Conservation (phyloP, 2,329 filamentous ascomycete genomes). For the Sporothrix euskadiensis region DNA sequence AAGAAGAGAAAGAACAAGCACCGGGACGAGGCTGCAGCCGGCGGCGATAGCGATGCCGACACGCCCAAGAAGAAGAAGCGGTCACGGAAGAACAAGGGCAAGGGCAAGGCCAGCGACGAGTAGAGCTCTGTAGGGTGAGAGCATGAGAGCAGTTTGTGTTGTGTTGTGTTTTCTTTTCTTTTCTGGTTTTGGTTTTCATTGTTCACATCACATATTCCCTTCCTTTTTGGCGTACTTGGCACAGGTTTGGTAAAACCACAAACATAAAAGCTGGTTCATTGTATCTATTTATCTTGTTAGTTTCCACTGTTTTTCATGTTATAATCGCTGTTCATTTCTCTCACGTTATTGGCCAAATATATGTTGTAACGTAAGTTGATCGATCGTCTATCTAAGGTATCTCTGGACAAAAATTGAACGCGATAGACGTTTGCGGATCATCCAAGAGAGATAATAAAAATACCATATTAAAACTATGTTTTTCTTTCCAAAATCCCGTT, state of each 20-base stretch:
- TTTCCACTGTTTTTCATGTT: neutral
- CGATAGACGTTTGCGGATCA: neutral
- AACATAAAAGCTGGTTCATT: slow-evolving; percentile 19
- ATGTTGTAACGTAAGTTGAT: neutral
- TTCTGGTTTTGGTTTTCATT: neutral
- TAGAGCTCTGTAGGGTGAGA: neutral
- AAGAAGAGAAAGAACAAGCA: slow-evolving; percentile 39
- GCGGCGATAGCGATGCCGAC: neutral
- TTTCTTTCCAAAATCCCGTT: neutral
- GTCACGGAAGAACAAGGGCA: slow-evolving; percentile 43
- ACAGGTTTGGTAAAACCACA: slow-evolving; percentile 23
- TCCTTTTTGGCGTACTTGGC: slow-evolving; percentile 15
- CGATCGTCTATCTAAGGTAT: neutral
- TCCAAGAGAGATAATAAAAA: neutral
- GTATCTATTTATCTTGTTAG: neutral
- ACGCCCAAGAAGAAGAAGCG: slow-evolving; percentile 50
- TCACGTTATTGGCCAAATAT: neutral
- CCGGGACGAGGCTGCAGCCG: slow-evolving; percentile 35
- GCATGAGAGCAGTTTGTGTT: neutral
- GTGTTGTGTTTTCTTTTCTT: neutral
- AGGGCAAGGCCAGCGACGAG: slow-evolving; percentile 24
- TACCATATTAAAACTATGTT: neutral
- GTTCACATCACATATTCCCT: neutral
- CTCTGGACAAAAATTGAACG: neutral
- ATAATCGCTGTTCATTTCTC: neutral